Conservation (phyloP, 169 alveolate genomes). For the Cryptosporidium parvum region DNA sequence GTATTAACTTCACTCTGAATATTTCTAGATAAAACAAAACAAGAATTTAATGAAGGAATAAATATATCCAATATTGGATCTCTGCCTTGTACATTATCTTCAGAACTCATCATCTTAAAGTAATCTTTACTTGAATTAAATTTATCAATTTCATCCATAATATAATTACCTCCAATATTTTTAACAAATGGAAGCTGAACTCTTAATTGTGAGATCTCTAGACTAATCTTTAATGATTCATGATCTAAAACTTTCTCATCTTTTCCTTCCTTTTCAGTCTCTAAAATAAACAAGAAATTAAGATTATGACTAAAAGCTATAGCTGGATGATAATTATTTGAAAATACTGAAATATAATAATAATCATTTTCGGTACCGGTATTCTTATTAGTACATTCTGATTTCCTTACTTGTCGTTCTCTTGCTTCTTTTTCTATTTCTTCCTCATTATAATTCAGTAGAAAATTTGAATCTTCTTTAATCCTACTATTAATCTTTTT, state of each 20-base stretch:
- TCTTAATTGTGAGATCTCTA: slow-evolving; percentile 56
- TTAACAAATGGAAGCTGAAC: slow-evolving; percentile 51
- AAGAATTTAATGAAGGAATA: slow-evolving; percentile 52
- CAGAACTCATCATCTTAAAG: not conserved
- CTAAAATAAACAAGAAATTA: not conserved
- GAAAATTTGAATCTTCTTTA: not conserved
- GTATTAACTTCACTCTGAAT: not conserved
- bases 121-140: not conserved
- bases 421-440: not conserved
- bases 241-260: not conserved
- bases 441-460: not conserved
- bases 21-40: slow-evolving; percentile 25
- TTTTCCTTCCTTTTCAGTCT: not conserved
- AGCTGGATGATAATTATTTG: slow-evolving; percentile 46
- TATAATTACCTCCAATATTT: slow-evolving; percentile 51
- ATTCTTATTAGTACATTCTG: not conserved
- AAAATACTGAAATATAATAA: slow-evolving; percentile 19
- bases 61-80: slow-evolving; percentile 56
- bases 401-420: not conserved
- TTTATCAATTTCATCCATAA: not conserved
- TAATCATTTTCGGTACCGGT: not conserved
- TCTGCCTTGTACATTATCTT: not conserved
- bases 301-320: slow-evolving; percentile 46
- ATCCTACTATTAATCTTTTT: not conserved
- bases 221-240: slow-evolving; percentile 21